These are phyloP conservation scores for Anthracocystis setariae DNA, from an alignment of 1,284 basidiomycete genomes.

Conservation along the genomic window DNA sequence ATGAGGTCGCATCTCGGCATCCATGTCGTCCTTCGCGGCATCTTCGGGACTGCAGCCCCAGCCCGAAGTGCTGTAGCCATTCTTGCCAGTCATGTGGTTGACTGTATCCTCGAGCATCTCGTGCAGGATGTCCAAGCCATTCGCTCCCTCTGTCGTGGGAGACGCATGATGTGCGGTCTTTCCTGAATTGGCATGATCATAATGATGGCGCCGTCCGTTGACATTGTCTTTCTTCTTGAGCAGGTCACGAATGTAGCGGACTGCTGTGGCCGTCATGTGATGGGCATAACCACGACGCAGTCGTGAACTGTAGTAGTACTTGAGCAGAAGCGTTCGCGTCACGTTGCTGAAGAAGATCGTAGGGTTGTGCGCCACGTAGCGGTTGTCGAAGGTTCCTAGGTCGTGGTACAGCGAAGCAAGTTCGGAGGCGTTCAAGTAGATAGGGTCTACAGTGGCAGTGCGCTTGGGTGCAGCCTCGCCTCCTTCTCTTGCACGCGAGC, in stretches of 20 bases:
- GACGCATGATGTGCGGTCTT: conserved; percentile 7
- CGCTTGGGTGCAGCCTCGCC: conserved; percentile 19
- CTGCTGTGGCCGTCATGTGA: conserved; percentile 79
- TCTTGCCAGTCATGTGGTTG: conserved; percentile 43
- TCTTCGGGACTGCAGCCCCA: conserved; percentile 27
- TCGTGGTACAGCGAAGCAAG: conserved; percentile 73
- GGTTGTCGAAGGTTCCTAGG: conserved; percentile 86
- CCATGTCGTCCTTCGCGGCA: conserved; percentile 1
- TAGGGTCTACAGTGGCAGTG: conserved; percentile 21
- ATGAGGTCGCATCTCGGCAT: conserved; percentile 34
- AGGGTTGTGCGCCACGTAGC: conserved; percentile 89
- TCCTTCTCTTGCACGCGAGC: conserved; percentile 39
- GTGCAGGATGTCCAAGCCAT: conserved; percentile 56
- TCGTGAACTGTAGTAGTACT: conserved; percentile 87
- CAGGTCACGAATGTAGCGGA: conserved; percentile 59
- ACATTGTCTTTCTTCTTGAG: conserved; percentile 40
- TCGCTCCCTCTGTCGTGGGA: conserved; percentile 10
- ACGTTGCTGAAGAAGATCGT: conserved; percentile 82
- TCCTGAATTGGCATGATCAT: not conserved
- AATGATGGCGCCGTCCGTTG: not conserved
- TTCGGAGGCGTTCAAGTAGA: conserved; percentile 25
- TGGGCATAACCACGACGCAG: conserved; percentile 82
- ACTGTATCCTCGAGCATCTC: conserved; percentile 63
- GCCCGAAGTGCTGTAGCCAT: conserved; percentile 31
- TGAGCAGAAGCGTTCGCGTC: conserved; percentile 83